A percentile compares a stretch with the other conserved stretches of the same genome.
Conservation (phyloP, 1,284 basidiomycete species). For the Moesziomyces sp. region DNA sequence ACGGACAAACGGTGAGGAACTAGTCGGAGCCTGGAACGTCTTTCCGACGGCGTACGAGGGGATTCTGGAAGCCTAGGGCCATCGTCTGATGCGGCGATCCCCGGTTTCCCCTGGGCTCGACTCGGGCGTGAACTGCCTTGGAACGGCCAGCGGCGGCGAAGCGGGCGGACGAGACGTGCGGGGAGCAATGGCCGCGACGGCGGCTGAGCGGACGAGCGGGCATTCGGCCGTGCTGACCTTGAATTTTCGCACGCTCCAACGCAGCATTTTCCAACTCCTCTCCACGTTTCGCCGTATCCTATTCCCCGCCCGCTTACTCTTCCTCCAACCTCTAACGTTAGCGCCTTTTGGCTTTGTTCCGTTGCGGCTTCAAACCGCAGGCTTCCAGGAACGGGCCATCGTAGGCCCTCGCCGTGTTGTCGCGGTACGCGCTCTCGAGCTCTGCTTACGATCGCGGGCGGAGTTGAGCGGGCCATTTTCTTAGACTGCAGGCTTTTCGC, state of each 20-base stretch:
- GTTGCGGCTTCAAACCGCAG: too few relatives aligned
- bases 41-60: neutral
- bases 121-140: neutral
- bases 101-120: neutral
- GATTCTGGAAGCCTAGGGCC: neutral
- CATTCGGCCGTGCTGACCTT: neutral
- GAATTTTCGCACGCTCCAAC: neutral
- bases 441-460: neutral
- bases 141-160: neutral
- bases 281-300: too few relatives aligned
- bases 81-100: neutral
- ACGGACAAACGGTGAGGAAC: too few relatives aligned
- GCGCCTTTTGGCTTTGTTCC: too few relatives aligned
- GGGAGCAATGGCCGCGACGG: neutral
- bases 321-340: neutral
- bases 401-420: neutral
- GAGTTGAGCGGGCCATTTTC: neutral
- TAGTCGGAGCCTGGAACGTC: too few relatives aligned
- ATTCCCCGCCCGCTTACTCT: neutral
- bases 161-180: too few relatives aligned
- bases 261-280: too few relatives aligned
- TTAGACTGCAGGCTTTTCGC: neutral
- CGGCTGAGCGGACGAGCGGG: neutral
- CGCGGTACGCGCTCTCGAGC: neutral
- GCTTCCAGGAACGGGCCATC: too few relatives aligned